Evolutionary conservation across 495 filamentous ascomycete species (phyloP), one percentile per base, ranked within the genome.

Genomic region (Letharia columbiana): DNA sequence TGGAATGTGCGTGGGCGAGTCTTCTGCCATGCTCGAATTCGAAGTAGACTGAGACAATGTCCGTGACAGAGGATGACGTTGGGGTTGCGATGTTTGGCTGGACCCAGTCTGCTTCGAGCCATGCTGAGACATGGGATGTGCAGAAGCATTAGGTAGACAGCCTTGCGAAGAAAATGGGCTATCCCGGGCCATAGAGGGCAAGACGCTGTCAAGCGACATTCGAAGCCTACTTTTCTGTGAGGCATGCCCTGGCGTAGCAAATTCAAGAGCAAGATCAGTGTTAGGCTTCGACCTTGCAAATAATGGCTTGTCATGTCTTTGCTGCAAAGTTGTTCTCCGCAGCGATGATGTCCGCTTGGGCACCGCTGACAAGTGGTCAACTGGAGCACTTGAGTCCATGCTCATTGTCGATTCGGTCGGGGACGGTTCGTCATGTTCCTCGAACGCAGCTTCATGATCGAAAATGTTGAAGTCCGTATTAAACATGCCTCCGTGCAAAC

Each of bases 21-120:
- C 90, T 71, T 89, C 89, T 0, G 78, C 79, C 61, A 91, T 71
- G 70, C 89, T 93, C 15, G 90, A 92, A 60, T 80, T 83, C 3
- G 91, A 94, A 7, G 91, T 93, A 3, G 91, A 94, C 39, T 89
- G 89, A 2, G 89, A 92, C 50, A 96, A 83, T 0, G 89, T 87
- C 42, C 91, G 85, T 31, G 92, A 95, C 20, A 97, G 81, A 28
- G 92, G 92, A 74, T 96, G 93, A 42, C 89, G 89, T 67, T 88
- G 83, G 54, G 73, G 72, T 28, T 67, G 67, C 52, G 76, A 73
- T 31, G 75, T 72, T 41, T 74, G 77, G 31, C 60, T 47, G 70
- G 70, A n/a, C 75, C 74, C 58, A n/a, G 61, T 60, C 20, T 49
- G 64, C 37, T 62, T 67, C 40, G 62, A 28, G 28, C 45, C 57